A percentile compares a stretch with the other conserved stretches of the same genome.
phyloP scores from a whole-genome alignment of 1,284 basidiomycete species.

The Ceratobasidium sp. region DNA sequence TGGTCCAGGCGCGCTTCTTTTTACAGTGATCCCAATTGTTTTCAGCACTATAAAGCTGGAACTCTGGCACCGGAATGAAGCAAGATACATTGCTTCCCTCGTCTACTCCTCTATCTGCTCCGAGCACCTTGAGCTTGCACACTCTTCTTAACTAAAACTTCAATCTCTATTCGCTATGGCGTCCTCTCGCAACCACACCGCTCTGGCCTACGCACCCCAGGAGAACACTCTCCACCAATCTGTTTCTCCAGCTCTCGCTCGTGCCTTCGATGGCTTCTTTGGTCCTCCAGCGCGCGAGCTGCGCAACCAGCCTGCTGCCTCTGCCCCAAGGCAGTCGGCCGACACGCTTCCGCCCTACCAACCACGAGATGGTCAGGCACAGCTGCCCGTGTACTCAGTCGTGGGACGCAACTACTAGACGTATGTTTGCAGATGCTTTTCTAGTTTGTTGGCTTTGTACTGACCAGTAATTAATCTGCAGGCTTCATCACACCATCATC shows the following conservation, averaged over 20 bases:
- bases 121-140: background rate
- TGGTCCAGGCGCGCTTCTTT: conserved; percentile 28
- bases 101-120: background rate
- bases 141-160: background rate
- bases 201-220: conserved; percentile 29
- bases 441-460: background rate
- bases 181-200: conserved; percentile 25
- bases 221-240: conserved; percentile 14
- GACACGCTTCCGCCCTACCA: conserved; percentile 28
- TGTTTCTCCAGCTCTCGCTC: conserved; percentile 27
- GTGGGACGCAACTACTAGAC: conserved; percentile 23
- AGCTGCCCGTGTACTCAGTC: conserved; percentile 25
- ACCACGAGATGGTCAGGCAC: background rate
- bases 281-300: conserved; percentile 38
- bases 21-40: conserved; percentile 35
- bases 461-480: background rate
- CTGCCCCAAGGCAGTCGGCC: conserved; percentile 15
- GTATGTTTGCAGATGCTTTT: background rate
- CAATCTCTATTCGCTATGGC: background rate
- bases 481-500: background rate
- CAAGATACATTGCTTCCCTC: conserved; percentile 1
- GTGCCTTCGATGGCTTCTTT: conserved; percentile 40
- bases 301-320: conserved; percentile 19
- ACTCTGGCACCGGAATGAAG: background rate
- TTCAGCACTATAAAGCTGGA: conserved; percentile 23